A percentile compares a stretch with the other conserved stretches of the same genome.
These are phyloP conservation scores for Crithidia mellificae DNA, from an alignment of 208 protist genomes.

Conservation along the genomic window DNA sequence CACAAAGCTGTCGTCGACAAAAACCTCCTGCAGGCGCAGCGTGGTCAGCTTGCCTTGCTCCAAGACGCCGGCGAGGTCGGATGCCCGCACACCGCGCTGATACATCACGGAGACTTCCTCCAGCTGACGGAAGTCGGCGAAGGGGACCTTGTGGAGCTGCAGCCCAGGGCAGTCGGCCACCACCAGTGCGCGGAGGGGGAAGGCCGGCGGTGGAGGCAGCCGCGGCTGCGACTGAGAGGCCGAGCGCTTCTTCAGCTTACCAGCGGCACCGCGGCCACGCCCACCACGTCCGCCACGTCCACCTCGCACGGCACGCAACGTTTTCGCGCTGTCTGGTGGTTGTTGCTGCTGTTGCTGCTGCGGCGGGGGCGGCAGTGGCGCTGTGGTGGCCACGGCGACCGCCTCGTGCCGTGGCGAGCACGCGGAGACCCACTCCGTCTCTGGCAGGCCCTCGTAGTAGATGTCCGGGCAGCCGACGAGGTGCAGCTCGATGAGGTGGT, in stretches of 20 bases:
- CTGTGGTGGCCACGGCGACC: not conserved
- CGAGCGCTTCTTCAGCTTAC: not conserved
- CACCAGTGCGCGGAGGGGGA: slow-evolving; percentile 32
- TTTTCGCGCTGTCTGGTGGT: not conserved
- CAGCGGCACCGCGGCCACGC: not conserved
- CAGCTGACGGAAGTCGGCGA: slow-evolving; percentile 27
- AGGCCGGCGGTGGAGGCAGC: slow-evolving; percentile 11
- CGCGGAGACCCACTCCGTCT: slow-evolving; percentile 12
- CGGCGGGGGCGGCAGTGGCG: no score
- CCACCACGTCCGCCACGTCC: no score
- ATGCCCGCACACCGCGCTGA: slow-evolving; percentile 27
- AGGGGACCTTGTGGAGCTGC: slow-evolving; percentile 21
- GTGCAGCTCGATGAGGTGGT: slow-evolving; percentile 37
- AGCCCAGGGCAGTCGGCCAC: slow-evolving; percentile 34
- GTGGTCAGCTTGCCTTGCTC: slow-evolving; percentile 12
- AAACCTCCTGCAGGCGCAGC: slow-evolving; percentile 36
- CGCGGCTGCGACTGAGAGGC: not conserved
- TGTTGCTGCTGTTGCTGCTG: no score
- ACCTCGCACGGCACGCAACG: not conserved
- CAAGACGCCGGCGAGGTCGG: slow-evolving; percentile 21
- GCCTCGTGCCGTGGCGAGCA: slow-evolving; percentile 21
- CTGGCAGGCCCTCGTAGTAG: slow-evolving; percentile 26
- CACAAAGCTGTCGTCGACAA: slow-evolving; percentile 30
- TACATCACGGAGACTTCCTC: slow-evolving; percentile 41
- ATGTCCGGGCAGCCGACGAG: slow-evolving; percentile 40